These are phyloP conservation scores for Salicornia ramosissima DNA, from an alignment of 148 eudicot genomes.

Conservation along the genomic window DNA sequence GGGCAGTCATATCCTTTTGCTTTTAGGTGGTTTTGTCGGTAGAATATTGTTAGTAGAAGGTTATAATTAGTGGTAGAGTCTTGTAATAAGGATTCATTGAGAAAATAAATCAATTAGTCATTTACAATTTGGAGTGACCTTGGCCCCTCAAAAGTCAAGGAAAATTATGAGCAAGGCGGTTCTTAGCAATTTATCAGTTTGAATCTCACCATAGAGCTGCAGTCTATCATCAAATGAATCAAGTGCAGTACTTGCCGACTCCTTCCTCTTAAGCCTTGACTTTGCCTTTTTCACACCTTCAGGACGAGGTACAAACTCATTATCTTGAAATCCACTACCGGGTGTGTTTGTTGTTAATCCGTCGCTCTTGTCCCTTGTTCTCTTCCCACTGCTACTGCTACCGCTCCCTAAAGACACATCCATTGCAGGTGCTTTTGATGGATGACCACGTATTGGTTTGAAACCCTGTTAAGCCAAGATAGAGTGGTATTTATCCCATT, in stretches of 20 bases:
- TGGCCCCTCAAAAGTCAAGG: too few species aligned
- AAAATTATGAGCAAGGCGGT: too few species aligned
- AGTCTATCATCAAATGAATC: not conserved
- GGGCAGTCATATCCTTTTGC: too few species aligned
- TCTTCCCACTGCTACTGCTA: too few species aligned
- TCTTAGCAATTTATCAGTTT: too few species aligned
- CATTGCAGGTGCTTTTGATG: not conserved
- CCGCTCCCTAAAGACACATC: not conserved
- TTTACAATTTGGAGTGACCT: too few species aligned
- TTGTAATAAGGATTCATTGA: too few species aligned
- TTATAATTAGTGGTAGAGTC: too few species aligned
- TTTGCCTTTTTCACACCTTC: too few species aligned
- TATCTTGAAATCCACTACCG: not conserved
- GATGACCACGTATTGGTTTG: not conserved
- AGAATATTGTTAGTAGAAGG: too few species aligned
- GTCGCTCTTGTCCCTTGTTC: not conserved
- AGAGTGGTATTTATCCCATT: not conserved
- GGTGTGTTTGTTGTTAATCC: not conserved
- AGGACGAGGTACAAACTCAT: not conserved
- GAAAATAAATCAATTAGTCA: too few species aligned
- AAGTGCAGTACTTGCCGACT: not conserved
- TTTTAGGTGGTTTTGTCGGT: too few species aligned
- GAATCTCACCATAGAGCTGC: not conserved
- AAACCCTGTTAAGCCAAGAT: not conserved
- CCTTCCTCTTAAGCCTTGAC: not conserved